phyloP scores from a whole-genome alignment of 257 asterid species.

The Thymus mandschuricus region DNA sequence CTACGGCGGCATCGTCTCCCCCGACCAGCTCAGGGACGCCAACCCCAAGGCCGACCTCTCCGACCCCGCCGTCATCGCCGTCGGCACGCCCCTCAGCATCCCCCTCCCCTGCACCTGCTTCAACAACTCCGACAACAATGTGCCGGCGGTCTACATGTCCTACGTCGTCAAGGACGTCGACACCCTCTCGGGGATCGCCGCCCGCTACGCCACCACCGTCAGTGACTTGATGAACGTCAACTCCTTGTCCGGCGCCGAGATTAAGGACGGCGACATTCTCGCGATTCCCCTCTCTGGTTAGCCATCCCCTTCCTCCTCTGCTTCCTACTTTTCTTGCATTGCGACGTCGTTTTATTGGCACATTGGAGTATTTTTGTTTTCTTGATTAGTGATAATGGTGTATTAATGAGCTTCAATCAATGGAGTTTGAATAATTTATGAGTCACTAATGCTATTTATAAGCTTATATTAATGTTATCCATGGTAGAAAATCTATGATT shows the following conservation, averaged over 20 bases:
- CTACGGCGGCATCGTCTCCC: constrained; percentile 82
- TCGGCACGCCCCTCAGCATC: constrained; percentile 61
- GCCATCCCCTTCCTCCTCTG: background rate
- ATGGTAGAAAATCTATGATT: background rate
- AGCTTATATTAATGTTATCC: background rate
- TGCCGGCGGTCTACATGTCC: constrained; percentile 85
- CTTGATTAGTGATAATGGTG: background rate
- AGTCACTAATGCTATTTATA: background rate
- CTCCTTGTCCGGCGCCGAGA: constrained; percentile 62
- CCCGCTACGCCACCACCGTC: constrained; percentile 67
- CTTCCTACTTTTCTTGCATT: background rate
- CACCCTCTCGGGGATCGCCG: constrained; percentile 73
- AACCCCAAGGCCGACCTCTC: constrained; percentile 61
- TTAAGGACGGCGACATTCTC: constrained; percentile 83
- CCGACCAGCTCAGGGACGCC: constrained; percentile 82
- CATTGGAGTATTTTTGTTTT: no score
- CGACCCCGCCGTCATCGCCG: constrained; percentile 69
- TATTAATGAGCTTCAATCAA: background rate
- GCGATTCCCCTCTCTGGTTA: constrained; percentile 88
- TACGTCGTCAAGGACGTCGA: constrained; percentile 74
- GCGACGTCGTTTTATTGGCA: background rate
- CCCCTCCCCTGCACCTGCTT: constrained; percentile 98
- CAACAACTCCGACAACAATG: constrained; percentile 74
- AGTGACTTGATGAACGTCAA: constrained; percentile 90
- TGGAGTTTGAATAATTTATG: constrained; percentile 9